Base-by-base conservation (phyloP, 345 rosid genomes). In the Aurinia saxatilis region DNA sequence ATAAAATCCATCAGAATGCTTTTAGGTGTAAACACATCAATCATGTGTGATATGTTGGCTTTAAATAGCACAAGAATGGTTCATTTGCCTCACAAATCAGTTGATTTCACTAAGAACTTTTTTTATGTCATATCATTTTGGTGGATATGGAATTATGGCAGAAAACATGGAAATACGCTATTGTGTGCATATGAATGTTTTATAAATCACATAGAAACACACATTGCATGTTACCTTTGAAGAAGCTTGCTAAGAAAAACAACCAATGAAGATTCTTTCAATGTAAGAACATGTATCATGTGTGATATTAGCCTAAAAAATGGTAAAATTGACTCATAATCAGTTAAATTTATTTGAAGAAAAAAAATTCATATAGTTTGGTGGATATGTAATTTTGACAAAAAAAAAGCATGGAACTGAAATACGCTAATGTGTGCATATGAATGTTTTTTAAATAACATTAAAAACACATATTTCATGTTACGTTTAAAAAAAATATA, bases 381-480 rank as follows among this genome's bases (percentile, higher is more conserved):
- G 17, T 49, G 47, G 47, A 62, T 62, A 49, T 36, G 57, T 62
- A 37, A 48, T 48, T 48, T 36, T 48, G 57, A 29, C 56, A 10
- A 37, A 61, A 62, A 62, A 13, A 3, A 61, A 35, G 56, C n/a
- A n/a, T n/a, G n/a, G n/a, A n/a, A n/a, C n/a, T n/a, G 56, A 59
- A 38, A 14, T 7, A 27, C 14, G 5, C 13, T 55, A 16, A 5
- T 27, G 39, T 10, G 27, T 23, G 21, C 46, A 21, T 21, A 21
- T 21, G 25, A 21, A 21, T 21, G 25, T 21, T 21, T 21, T 21
- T n/a, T n/a, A n/a, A n/a, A n/a, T 21, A 21, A 21, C 25, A 4
- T 21, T n/a, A n/a, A 4, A 21, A 21, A 21, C 25, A 21, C 25
- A 21, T 4, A 21, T 21, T 21, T 2, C 25, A 21, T 21, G 25